Percentiles rank a stretch among this genome's conserved stretches.
Evolutionary conservation across 2,329 filamentous ascomycete species (phyloP).

Genomic region (Cercospora sp.): DNA sequence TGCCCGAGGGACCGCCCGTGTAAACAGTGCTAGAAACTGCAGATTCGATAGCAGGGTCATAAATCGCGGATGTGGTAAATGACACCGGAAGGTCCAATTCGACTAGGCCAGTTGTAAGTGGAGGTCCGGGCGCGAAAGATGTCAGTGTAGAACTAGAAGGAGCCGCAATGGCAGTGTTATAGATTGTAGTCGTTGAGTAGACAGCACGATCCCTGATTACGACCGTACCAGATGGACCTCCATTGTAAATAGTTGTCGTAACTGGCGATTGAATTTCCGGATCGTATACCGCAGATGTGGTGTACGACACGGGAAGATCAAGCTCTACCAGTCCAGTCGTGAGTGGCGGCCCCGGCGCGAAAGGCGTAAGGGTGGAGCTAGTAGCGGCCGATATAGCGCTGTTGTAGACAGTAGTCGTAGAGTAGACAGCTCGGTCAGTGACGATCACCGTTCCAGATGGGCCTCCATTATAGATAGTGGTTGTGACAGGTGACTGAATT

Average conservation of each 20-base stretch:
- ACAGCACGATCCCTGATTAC: neutral
- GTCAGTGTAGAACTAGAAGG: neutral
- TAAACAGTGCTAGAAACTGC: neutral
- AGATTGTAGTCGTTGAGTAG: neutral
- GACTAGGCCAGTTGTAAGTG: neutral
- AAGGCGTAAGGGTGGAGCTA: neutral
- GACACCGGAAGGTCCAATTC: neutral
- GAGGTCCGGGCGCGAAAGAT: neutral
- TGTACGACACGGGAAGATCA: neutral
- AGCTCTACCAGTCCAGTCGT: neutral
- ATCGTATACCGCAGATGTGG: neutral
- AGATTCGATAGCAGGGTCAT: neutral
- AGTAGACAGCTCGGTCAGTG: neutral
- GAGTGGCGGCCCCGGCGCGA: neutral
- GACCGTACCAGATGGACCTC: neutral
- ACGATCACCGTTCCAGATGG: neutral
- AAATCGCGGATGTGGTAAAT: neutral
- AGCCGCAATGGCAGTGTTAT: neutral
- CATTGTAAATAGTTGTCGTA: neutral
- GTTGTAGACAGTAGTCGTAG: neutral
- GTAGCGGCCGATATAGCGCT: neutral
- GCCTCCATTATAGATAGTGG: neutral
- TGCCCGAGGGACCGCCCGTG: neutral
- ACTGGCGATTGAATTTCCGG: neutral
- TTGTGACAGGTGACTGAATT: neutral